These are phyloP conservation scores for Boletus speciosus DNA, from an alignment of 768 basidiomycete species.

Conservation along the genomic window DNA sequence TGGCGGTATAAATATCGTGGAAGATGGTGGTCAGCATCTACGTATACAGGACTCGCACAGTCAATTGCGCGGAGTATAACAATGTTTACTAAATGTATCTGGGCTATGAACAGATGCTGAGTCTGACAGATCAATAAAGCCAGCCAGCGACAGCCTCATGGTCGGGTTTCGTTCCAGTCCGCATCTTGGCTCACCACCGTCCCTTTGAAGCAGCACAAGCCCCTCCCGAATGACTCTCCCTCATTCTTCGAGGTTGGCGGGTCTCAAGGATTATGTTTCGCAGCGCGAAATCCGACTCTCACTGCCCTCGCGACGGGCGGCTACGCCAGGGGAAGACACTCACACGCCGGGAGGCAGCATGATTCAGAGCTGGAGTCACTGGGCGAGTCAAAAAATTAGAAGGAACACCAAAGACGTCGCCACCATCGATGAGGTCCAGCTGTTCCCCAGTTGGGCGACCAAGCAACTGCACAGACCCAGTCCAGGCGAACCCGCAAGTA, in stretches of 20 bases:
- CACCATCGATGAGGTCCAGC: constrained; percentile 45
- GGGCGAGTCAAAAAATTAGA: constrained; percentile 59
- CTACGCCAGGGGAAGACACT: constrained; percentile 19
- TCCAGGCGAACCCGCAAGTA: constrained; percentile 27
- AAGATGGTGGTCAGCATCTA: constrained; percentile 12
- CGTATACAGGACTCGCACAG: no score
- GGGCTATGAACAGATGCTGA: background rate
- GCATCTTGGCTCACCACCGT: background rate
- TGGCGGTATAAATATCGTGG: background rate
- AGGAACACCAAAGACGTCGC: constrained; percentile 22
- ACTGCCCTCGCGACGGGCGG: constrained; percentile 15
- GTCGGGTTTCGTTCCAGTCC: constrained; percentile 7
- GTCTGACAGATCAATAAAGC: background rate
- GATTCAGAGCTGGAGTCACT: constrained; percentile 52
- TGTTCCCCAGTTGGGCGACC: constrained; percentile 84
- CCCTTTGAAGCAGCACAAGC: constrained; percentile 5
- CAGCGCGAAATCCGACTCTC: constrained; percentile 39
- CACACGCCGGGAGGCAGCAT: constrained; percentile 20
- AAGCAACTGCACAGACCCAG: constrained; percentile 39
- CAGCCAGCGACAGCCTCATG: constrained; percentile 9
- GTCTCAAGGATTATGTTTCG: constrained; percentile 50
- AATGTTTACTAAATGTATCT: background rate
- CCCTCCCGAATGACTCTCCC: constrained; percentile 25
- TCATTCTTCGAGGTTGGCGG: constrained; percentile 31
- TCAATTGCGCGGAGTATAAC: background rate